These are phyloP conservation scores for Xylaria nigripes DNA, from an alignment of 495 filamentous ascomycete genomes.

Conservation along the genomic window DNA sequence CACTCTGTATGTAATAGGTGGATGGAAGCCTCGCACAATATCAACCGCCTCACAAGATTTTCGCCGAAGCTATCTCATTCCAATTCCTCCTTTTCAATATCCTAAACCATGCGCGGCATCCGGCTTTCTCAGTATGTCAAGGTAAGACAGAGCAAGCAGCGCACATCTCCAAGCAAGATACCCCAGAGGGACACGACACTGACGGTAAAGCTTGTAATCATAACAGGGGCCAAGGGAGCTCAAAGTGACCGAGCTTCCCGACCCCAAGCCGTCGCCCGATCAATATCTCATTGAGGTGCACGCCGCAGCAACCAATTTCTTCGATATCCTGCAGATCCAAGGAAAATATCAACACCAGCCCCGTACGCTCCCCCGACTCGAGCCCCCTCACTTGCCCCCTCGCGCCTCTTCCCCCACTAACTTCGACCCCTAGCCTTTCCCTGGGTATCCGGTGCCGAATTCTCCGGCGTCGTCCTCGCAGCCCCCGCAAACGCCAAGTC, in stretches of 20 bases:
- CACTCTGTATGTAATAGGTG: too few relatives aligned
- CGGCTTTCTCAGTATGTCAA: conserved; percentile 78
- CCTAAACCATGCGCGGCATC: conserved; percentile 65
- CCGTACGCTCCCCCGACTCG: conserved; percentile 23
- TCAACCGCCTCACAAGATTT: neutral
- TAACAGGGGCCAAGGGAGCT: conserved; percentile 69
- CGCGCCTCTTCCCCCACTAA: neutral
- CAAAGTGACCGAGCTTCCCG: conserved; percentile 60
- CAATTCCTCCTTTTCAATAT: neutral
- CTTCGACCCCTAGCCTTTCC: conserved; percentile 49
- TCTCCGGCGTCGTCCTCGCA: conserved; percentile 67
- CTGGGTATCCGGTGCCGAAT: conserved; percentile 83
- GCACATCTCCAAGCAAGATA: neutral
- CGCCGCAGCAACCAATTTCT: conserved; percentile 88
- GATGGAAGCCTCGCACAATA: neutral
- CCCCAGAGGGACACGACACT: neutral
- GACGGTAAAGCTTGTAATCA: neutral
- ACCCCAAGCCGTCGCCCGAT: conserved; percentile 56
- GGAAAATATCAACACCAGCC: conserved; percentile 64
- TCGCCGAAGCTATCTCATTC: neutral
- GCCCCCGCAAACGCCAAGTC: conserved; percentile 42
- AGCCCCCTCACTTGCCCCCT: neutral
- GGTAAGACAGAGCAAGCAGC: conserved; percentile 34
- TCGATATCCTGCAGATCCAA: conserved; percentile 84
- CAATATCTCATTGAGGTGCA: conserved; percentile 87